Evolutionary conservation across 176 grass and related monocot genomes (phyloP), one percentile per base, ranked within the genome.

Genomic region (Phragmites australis): DNA sequence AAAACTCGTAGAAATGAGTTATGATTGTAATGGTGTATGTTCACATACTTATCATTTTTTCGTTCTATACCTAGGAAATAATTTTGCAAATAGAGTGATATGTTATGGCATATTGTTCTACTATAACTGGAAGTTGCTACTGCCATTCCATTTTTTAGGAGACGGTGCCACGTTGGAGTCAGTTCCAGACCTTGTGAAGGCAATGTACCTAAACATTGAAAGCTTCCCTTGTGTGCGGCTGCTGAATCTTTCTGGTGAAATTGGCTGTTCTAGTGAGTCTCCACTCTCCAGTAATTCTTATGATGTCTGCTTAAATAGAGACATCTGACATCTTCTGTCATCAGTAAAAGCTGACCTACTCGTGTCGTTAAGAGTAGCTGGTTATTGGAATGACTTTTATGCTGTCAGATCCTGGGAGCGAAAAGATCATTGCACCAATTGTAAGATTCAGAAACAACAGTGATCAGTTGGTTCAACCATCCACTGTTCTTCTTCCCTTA

Each of bases 241-340:
- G 69, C 81, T 98, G 84, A 98, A 94, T 88, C 90, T 93, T 57
- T 93, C 90, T 65, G 96, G 96, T 77, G 88, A 85, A 94, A 89
- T 98, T 29, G 96, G 90, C 53, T 98, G 96, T 82, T 91, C 96
- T 79, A 98, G 96, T 98, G 86, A 93, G 96, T 94, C 26, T 61
- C 31, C 51, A 21, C n/a, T 29, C 17, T 52, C 19, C 49, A 23
- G 12, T 64, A 85, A 29, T 25, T 59, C 6, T 79, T 48, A 27
- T 73, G 17, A 13, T 82, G 45, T 70, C 53, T 75, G 37, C 68
- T 42, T 51, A 77, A n/a, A 68, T 47, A 77, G 68, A 68, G 29
- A 48, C 26, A 21, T 6, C 39, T 46, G 13, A 19, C 39, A 57
- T 77, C 52, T 74, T 79, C 13, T 68, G 14, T 72, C 47, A 67